phyloP scores from a whole-genome alignment of 768 basidiomycete species.

The Rhizopogon vinicolor region DNA sequence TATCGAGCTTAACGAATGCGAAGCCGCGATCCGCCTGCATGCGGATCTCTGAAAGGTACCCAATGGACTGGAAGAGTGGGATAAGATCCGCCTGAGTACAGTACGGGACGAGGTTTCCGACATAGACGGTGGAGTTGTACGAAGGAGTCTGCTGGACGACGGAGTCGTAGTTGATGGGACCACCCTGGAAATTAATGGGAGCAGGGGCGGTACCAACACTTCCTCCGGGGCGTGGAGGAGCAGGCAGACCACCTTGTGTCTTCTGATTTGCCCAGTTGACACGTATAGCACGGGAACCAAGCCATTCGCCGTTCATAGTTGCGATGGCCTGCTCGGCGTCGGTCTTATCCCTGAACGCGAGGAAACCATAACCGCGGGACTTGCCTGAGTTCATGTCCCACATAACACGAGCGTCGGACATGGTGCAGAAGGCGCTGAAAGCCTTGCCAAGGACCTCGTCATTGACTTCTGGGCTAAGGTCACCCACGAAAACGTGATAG shows the following conservation, averaged over 20 bases:
- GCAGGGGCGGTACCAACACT: conserved; percentile 69
- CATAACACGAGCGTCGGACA: conserved; percentile 98
- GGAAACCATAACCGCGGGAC: conserved; percentile 96
- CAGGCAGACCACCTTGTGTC: conserved; percentile 62
- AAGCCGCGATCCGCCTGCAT: conserved; percentile 99
- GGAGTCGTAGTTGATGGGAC: conserved; percentile 87
- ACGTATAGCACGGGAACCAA: conserved; percentile 95
- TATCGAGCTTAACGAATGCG: conserved; percentile 98
- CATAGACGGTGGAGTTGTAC: conserved; percentile 95
- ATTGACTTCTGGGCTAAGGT: conserved; percentile 97
- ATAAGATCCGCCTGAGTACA: conserved; percentile 97
- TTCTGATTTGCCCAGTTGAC: conserved; percentile 99
- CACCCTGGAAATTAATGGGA: conserved; percentile 87
- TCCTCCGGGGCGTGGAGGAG: conserved; percentile 37
- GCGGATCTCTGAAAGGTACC: conserved; percentile 96
- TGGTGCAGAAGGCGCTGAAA: conserved; percentile 92
- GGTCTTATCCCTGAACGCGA: conserved; percentile 97
- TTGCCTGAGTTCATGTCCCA: conserved; percentile 99
- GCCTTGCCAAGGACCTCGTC: conserved; percentile 96
- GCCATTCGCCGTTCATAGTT: conserved; percentile 99
- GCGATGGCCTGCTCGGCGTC: conserved; percentile 99
- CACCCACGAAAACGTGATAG: conserved; percentile 99
- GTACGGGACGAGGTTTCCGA: conserved; percentile 97
- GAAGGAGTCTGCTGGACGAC: conserved; percentile 91
- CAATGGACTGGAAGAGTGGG: conserved; percentile 97